Base-by-base conservation (phyloP, 2,329 filamentous ascomycete species). In the Aureobasidium sp. region DNA sequence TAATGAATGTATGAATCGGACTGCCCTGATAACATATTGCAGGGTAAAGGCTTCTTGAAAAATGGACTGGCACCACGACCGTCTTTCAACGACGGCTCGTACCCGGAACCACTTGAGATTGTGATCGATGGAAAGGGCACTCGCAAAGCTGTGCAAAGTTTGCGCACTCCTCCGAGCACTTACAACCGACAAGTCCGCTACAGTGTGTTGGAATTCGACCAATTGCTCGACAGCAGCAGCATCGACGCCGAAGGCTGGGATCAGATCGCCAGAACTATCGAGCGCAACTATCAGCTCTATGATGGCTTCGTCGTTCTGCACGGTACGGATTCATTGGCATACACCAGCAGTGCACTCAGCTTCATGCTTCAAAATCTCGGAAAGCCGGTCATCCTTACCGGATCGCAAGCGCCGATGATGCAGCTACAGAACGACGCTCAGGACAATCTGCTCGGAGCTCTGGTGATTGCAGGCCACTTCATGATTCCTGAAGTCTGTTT, bases 311-410 rank as follows among this genome's bases (percentile, higher is more conserved):
- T 95, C 19, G 83, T 95, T 35, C 81, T 95, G 29, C 90, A 95
- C 68, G 90, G 90, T 56, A 95, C 90, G 6, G 90, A 95, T 70
- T 94, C 88, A 39, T 75, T 95, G 48, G 87, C 73, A 2, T 95
- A 95, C 70, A 93, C 89, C 4, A 87, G 87, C 57, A 94, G 89
- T 4, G 90, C 90, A 3, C 76, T 96, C 55, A 93, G 88, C 61
- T 96, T 95, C 72, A 95, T 95, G 88, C 80, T 95, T 66, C 80
- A 86, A 63, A 89, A 94, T 64, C 77, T 96, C 12, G 90, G 89
- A 47, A 96, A 95, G 73, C 88, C 90, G 1, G 88, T 95, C 27
- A 85, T 96, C 52, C 75, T 96, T 44, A 96, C 90, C 3, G 75
- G 74, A 30, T 75, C 72, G 4, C 74, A 77, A 59, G 86, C 90